These are phyloP conservation scores for Spizellomyces punctatus DNA, from an alignment of 192 early-diverging fungal genomes.

Conservation along the genomic window DNA sequence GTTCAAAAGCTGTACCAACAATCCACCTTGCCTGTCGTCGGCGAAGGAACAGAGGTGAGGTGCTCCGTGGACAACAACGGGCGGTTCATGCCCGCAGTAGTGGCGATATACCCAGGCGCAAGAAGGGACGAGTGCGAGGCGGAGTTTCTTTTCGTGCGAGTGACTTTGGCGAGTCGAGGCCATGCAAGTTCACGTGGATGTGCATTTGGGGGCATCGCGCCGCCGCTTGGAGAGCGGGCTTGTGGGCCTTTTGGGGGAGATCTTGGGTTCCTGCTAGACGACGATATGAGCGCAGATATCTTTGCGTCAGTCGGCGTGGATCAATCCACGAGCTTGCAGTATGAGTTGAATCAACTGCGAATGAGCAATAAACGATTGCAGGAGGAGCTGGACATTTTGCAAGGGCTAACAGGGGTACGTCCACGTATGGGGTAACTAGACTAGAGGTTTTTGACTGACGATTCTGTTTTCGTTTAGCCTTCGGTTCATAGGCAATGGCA, in stretches of 20 bases:
- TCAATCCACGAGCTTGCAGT: slow-evolving; percentile 58
- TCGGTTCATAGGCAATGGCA: too few relatives aligned
- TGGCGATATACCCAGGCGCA: not conserved
- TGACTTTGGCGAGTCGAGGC: not conserved
- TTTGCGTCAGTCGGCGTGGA: slow-evolving; percentile 7
- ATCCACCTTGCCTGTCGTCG: not conserved
- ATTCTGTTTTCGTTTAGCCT: too few relatives aligned
- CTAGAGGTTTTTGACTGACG: too few relatives aligned
- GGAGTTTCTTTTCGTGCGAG: too few relatives aligned
- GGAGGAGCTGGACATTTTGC: slow-evolving; percentile 46
- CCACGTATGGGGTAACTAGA: too few relatives aligned
- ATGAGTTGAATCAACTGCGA: slow-evolving; percentile 65
- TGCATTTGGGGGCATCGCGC: not conserved
- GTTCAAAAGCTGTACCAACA: not conserved
- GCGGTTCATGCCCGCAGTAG: slow-evolving; percentile 10
- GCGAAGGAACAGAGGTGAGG: not conserved
- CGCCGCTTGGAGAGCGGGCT: too few relatives aligned
- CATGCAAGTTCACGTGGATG: too few relatives aligned
- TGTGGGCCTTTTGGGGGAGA: not conserved
- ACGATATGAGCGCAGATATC: not conserved
- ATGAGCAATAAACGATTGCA: slow-evolving; percentile 57
- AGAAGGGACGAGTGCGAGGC: too few relatives aligned
- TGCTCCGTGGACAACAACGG: slow-evolving; percentile 22
- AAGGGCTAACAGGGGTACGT: too few relatives aligned
- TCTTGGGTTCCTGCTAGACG: not conserved